Evolutionary conservation across 257 asterid genomes (phyloP), one percentile per base, ranked within the genome.

Genomic region (Solanum corneliomulleri): DNA sequence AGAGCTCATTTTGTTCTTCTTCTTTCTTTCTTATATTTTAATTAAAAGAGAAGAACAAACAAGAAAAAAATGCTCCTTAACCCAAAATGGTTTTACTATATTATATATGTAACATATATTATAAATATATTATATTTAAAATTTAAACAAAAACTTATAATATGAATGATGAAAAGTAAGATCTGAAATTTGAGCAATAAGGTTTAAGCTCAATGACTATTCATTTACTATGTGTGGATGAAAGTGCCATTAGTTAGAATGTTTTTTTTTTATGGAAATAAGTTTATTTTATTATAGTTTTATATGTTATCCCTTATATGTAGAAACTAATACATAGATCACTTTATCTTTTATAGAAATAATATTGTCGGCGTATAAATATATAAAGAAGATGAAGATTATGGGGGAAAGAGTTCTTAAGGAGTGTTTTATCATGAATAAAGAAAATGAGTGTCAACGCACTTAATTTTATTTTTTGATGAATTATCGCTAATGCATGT

Each of bases 1-100:
- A 44, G 27, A 86, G 83, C 90, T 88, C 92, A 83, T 88, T 60
- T 88, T 85, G 64, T 25, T 77, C 20, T 39, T 66, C 11, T 49
- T 68, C 16, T 62, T n/a, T n/a, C 8, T 62, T 11, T 62, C 31
- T n/a, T 62, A n/a, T 62, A 27, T 27, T 68, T 13, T 68, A 27
- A 68, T 14, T 7, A 77, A 14, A 25, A 25, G 25, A 44, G 25
- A 44, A 44, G 64, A 77, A 77, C n/a, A 44, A 44, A 44, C 13
- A 77, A 44, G 37, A 76, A 42, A 42, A 23, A 42, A 45, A 44
- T 23, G 39, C 64, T 44, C 39, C 41, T 14, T 44, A 44, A 44
- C 33, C 82, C 52, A 75, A 75, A 56, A 20, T 56, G 11, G 11
- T 18, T 56, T 20, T 16, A 52, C 18, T 2, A 37, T 37, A 52